These are phyloP conservation scores for Fusarium proliferatum DNA, from an alignment of 2,329 filamentous ascomycete species.

Conservation along the genomic window DNA sequence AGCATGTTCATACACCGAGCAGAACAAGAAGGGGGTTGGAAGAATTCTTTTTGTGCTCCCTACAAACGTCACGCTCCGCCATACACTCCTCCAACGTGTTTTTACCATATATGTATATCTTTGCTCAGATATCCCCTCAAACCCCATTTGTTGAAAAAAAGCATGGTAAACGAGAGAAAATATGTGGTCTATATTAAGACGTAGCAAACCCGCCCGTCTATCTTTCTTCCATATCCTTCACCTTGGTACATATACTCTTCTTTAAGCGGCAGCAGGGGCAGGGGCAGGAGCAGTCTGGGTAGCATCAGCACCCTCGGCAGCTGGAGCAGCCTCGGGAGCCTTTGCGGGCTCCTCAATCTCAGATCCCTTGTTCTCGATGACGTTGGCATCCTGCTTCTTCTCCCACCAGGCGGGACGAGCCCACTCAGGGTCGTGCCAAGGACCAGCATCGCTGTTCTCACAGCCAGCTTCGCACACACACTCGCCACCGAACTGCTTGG, in stretches of 20 bases:
- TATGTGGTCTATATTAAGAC: conserved; percentile 40
- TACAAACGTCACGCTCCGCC: conserved; percentile 26
- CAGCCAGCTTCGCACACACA: conserved; percentile 89
- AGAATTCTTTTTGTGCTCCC: conserved; percentile 9
- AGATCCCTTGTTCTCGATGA: conserved; percentile 56
- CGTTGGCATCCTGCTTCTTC: conserved; percentile 56
- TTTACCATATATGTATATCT: conserved; percentile 17
- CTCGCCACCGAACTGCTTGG: conserved; percentile 83
- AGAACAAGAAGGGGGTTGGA: neutral
- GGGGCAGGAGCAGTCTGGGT: conserved; percentile 48
- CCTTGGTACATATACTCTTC: conserved; percentile 3
- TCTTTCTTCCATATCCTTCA: conserved; percentile 17
- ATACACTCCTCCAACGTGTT: conserved; percentile 25
- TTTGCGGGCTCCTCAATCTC: conserved; percentile 50
- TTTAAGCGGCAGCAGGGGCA: conserved; percentile 50
- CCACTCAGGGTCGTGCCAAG: conserved; percentile 83
- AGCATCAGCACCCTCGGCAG: conserved; percentile 48
- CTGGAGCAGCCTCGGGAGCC: conserved; percentile 48
- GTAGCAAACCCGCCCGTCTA: conserved; percentile 30
- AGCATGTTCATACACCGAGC: conserved; percentile 5
- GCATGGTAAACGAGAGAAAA: conserved; percentile 37
- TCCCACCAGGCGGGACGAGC: conserved; percentile 73
- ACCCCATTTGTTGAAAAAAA: conserved; percentile 12
- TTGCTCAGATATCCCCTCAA: conserved; percentile 23
- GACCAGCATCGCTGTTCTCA: conserved; percentile 86